Evolutionary conservation across 2,329 filamentous ascomycete species (phyloP).

Genomic region (Dactylellina parvicollis): DNA sequence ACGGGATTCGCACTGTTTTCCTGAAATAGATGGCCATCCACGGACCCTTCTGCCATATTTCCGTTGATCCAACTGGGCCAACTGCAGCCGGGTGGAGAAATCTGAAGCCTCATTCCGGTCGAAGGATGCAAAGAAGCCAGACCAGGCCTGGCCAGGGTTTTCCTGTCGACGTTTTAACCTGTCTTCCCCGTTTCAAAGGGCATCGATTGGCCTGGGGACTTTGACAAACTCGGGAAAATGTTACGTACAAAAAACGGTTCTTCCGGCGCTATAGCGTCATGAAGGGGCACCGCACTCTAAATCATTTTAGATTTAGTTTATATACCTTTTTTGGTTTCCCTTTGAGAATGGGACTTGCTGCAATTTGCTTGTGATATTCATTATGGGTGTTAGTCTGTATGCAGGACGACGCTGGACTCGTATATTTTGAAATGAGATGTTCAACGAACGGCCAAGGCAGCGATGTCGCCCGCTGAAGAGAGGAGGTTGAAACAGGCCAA

Average conservation of each 20-base stretch:
- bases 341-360: slow-evolving; percentile 20
- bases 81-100: not conserved
- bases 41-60: slow-evolving; percentile 32
- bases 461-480: slow-evolving; percentile 3
- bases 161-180: slow-evolving; percentile 28
- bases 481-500: slow-evolving; percentile 39
- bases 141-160: slow-evolving; percentile 22
- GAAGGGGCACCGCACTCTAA: slow-evolving; percentile 44
- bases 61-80: slow-evolving; percentile 5
- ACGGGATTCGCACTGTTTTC: slow-evolving; percentile 1
- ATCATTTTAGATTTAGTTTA: not conserved
- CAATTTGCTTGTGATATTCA: slow-evolving; percentile 43
- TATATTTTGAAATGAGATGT: slow-evolving; percentile 4
- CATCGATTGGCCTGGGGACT: slow-evolving; percentile 34
- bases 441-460: slow-evolving; percentile 5
- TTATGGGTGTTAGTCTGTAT: not conserved
- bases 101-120: slow-evolving; percentile 34
- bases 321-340: not conserved
- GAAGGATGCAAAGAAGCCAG: slow-evolving; percentile 21
- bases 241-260: slow-evolving; percentile 55
- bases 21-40: slow-evolving; percentile 21
- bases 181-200: slow-evolving; percentile 45
- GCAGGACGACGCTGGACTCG: not conserved
- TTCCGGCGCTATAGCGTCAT: slow-evolving; percentile 54
- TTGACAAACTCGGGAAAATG: slow-evolving; percentile 31